phyloP scores from a whole-genome alignment of 306 rosid genomes.

The Begonia peltatifolia region DNA sequence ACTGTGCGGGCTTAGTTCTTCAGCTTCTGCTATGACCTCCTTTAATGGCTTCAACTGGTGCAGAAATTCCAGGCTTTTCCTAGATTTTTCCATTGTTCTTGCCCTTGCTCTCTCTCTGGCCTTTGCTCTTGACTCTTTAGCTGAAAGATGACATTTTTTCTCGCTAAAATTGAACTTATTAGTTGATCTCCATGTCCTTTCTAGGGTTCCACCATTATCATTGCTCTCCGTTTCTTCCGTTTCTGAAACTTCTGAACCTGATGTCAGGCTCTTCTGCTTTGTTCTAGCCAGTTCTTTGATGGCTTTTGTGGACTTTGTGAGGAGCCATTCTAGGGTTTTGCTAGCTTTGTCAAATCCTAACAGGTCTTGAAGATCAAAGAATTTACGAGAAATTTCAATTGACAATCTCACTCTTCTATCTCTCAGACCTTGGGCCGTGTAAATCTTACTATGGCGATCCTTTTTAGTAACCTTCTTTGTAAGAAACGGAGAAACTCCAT shows the following conservation, averaged over 20 bases:
- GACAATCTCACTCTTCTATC: conserved; percentile 84
- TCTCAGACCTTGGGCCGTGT: conserved; percentile 80
- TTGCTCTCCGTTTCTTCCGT: conserved; percentile 7
- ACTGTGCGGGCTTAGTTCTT: neutral
- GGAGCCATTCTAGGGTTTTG: conserved; percentile 89
- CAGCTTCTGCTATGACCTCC: neutral
- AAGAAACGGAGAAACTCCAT: neutral
- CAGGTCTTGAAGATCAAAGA: conserved; percentile 95
- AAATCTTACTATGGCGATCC: conserved; percentile 88
- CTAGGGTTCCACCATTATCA: conserved; percentile 6
- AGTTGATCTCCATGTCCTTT: conserved; percentile 3
- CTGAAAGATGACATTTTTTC: conserved; percentile 8
- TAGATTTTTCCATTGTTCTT: conserved; percentile 45
- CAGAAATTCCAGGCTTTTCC: neutral
- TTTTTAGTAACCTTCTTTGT: conserved; percentile 33
- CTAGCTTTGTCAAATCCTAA: conserved; percentile 95
- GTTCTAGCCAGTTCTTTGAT: conserved; percentile 35
- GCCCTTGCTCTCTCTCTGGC: conserved; percentile 88
- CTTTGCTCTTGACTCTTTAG: conserved; percentile 56
- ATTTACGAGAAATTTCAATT: conserved; percentile 67
- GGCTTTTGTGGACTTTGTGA: conserved; percentile 54
- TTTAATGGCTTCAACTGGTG: no score
- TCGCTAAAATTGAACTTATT: neutral
- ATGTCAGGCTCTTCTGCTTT: conserved; percentile 14
- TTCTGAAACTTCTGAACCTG: conserved; percentile 22